Conservation (phyloP, 2,329 filamentous ascomycete species). For the Diplodia seriata region DNA sequence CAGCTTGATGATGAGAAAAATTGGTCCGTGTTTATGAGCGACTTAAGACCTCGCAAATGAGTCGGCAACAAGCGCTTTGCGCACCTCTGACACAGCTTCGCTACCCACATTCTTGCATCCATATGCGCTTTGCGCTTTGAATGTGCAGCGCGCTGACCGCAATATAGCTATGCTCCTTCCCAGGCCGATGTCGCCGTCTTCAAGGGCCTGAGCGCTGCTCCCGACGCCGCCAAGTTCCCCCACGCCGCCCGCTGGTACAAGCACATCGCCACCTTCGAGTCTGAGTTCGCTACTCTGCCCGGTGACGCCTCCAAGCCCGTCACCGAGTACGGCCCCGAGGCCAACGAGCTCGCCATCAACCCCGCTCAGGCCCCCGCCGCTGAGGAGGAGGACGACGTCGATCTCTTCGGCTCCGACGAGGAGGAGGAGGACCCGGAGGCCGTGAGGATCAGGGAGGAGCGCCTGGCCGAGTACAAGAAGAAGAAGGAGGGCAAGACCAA, state of each 20-base stretch:
- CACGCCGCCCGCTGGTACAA: constrained; percentile 98
- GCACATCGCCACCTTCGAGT: constrained; percentile 92
- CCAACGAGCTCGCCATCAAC: constrained; percentile 77
- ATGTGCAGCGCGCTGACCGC: constrained; percentile 40
- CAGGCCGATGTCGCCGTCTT: constrained; percentile 96
- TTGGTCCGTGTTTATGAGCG: constrained; percentile 97
- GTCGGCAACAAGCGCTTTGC: constrained; percentile 76
- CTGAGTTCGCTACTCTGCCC: constrained; percentile 87
- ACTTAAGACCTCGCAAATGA: constrained; percentile 90
- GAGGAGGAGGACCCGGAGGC: constrained; percentile 95
- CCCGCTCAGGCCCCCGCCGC: constrained; percentile 80
- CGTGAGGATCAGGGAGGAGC: constrained; percentile 81
- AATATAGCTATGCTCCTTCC: constrained; percentile 68
- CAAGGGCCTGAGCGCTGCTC: constrained; percentile 82
- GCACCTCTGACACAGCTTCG: constrained; percentile 71
- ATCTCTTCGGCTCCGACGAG: constrained; percentile 91
- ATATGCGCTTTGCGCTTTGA: constrained; percentile 19
- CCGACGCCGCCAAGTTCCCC: constrained; percentile 86
- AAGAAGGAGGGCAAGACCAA: constrained; percentile 97
- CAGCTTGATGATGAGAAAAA: constrained; percentile 76
- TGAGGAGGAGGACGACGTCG: constrained; percentile 71
- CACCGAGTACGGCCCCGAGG: constrained; percentile 90
- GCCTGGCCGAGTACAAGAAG: constrained; percentile 90
- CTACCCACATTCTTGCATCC: constrained; percentile 18
- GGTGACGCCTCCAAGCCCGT: constrained; percentile 90